Evolutionary conservation across 1,139 yeast genomes (phyloP).

Genomic region (Candida gigantensis): DNA sequence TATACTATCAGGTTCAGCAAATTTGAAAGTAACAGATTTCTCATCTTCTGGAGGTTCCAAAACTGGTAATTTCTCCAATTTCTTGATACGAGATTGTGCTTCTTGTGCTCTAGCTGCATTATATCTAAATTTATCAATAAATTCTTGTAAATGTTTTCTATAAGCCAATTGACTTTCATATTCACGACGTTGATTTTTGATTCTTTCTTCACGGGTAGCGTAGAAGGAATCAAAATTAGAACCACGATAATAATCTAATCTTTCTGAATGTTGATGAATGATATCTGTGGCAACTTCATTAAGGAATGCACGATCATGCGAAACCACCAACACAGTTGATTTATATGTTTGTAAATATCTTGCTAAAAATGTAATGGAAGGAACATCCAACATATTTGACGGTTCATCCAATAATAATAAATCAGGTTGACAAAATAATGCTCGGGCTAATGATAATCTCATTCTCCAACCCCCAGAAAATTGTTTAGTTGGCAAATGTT

Average conservation of each 20-base stretch:
- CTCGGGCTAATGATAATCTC: slow-evolving; percentile 98
- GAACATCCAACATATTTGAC: slow-evolving; percentile 99
- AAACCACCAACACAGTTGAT: slow-evolving; percentile 89
- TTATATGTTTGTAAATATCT: slow-evolving; percentile 87
- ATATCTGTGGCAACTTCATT: slow-evolving; percentile 98
- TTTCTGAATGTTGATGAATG: slow-evolving; percentile 94
- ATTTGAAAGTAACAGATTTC: slow-evolving; percentile 77
- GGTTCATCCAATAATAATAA: slow-evolving; percentile 93
- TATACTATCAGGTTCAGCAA: slow-evolving; percentile 91
- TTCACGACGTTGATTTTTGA: slow-evolving; percentile 90
- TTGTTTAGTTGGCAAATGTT: slow-evolving; percentile 76
- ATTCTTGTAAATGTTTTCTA: slow-evolving; percentile 88
- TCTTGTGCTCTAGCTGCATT: slow-evolving; percentile 97
- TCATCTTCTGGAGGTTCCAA: slow-evolving; percentile 96
- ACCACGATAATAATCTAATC: slow-evolving; percentile 94
- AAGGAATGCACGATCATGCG: slow-evolving; percentile 95
- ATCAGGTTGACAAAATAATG: slow-evolving; percentile 96
- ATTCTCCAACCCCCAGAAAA: slow-evolving; percentile 99
- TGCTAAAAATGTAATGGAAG: slow-evolving; percentile 91
- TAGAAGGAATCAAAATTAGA: slow-evolving; percentile 91
- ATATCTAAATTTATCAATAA: slow-evolving; percentile 93
- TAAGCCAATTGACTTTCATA: slow-evolving; percentile 97
- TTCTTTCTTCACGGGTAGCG: slow-evolving; percentile 91
- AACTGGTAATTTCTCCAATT: slow-evolving; percentile 88
- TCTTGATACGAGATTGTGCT: slow-evolving; percentile 97